Conservation (phyloP, 2,329 filamentous ascomycete species). For the Scortechinia acanthostroma region DNA sequence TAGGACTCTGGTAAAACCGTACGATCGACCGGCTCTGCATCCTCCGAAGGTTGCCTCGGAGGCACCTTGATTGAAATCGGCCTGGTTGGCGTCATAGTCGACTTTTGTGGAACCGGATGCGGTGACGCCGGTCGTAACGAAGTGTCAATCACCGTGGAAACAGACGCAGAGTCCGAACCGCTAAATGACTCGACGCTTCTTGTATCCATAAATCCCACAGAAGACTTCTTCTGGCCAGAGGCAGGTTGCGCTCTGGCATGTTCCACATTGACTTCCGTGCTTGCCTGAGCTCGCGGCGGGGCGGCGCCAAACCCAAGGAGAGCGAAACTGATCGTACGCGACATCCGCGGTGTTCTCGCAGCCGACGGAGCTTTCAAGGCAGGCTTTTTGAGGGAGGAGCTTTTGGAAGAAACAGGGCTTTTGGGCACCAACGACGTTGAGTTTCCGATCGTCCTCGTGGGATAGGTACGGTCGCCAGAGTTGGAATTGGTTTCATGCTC, state of each 20-base stretch:
- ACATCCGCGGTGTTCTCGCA: neutral
- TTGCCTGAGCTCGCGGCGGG: neutral
- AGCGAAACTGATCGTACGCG: neutral
- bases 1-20: neutral
- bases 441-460: neutral
- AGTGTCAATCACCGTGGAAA: neutral
- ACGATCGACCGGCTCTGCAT: neutral
- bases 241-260: neutral
- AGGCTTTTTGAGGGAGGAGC: neutral
- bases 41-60: neutral
- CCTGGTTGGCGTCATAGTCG: neutral
- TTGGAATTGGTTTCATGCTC: neutral
- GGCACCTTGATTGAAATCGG: neutral
- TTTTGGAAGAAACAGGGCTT: neutral
- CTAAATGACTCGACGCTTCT: neutral
- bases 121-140: neutral
- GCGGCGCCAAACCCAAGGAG: neutral
- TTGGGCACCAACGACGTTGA: neutral
- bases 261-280: neutral
- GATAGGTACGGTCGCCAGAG: neutral
- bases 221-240: neutral
- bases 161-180: neutral
- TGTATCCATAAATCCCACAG: too few relatives aligned
- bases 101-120: neutral
- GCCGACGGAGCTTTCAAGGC: neutral